phyloP scores from a whole-genome alignment of 495 filamentous ascomycete genomes.

The Achaetomiella virescens region DNA sequence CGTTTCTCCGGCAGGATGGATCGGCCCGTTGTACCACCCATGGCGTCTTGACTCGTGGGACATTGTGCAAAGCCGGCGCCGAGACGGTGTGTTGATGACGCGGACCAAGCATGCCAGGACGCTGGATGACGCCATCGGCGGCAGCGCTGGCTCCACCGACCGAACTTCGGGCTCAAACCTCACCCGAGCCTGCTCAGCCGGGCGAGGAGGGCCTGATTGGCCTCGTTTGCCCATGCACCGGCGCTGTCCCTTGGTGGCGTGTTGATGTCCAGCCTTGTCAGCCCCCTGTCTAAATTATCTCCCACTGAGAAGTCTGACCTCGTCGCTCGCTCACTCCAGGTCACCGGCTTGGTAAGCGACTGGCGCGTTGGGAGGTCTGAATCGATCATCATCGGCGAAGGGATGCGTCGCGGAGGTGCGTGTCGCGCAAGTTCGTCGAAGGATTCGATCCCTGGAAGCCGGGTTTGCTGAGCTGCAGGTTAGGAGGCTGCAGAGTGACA shows the following conservation, averaged over 20 bases:
- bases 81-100: constrained; percentile 47
- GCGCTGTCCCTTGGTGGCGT: constrained; percentile 52
- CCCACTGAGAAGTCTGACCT: constrained; percentile 58
- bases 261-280: constrained; percentile 68
- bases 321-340: constrained; percentile 53
- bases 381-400: constrained; percentile 67
- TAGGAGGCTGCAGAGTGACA: constrained; percentile 47
- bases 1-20: constrained; percentile 31
- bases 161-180: constrained; percentile 40
- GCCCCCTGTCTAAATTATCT: constrained; percentile 65
- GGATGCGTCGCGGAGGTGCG: constrained; percentile 56
- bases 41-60: constrained; percentile 57
- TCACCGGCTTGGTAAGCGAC: constrained; percentile 38
- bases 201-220: constrained; percentile 43
- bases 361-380: constrained; percentile 38
- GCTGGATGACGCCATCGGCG: constrained; percentile 12
- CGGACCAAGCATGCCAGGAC: constrained; percentile 9
- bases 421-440: constrained; percentile 66
- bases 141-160: constrained; percentile 1
- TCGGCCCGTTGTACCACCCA: constrained; percentile 63
- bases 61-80: constrained; percentile 39
- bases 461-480: constrained; percentile 35
- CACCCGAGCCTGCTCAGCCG: constrained; percentile 43
- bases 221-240: constrained; percentile 44
- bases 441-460: constrained; percentile 83